Conservation (phyloP, 306 rosid genomes). For the Lotus japonicus region DNA sequence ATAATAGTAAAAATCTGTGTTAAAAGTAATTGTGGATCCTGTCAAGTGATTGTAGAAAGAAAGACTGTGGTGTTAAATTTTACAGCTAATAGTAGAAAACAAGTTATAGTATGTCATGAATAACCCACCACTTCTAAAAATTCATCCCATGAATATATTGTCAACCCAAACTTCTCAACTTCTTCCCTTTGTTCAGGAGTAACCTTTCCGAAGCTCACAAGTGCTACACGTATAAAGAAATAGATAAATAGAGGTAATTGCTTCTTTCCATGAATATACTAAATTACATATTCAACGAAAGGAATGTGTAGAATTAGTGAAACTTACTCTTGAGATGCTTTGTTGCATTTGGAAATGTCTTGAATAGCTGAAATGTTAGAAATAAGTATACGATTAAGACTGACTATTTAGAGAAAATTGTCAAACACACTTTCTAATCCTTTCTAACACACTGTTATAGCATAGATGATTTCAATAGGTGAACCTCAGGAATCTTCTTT, state of each 20-base stretch:
- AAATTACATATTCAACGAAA: not conserved
- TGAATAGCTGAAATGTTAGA: conserved; percentile 56
- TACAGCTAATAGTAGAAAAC: not conserved
- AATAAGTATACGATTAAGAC: conserved; percentile 9
- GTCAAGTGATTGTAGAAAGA: not conserved
- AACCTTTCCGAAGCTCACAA: conserved; percentile 91
- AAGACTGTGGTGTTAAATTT: not conserved
- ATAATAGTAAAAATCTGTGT: no score
- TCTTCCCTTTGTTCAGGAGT: conserved; percentile 62
- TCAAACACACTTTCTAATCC: not conserved
- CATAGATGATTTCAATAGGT: not conserved
- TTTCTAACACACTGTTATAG: not conserved
- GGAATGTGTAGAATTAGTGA: conserved; percentile 10
- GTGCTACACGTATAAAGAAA: conserved; percentile 29
- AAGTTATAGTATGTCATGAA: conserved; percentile 4
- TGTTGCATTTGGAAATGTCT: conserved; percentile 58
- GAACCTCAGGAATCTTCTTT: conserved; percentile 82
- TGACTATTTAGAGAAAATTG: not conserved
- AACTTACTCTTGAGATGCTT: conserved; percentile 59
- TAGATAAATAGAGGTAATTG: conserved; percentile 2
- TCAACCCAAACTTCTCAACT: conserved; percentile 42
- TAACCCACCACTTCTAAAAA: conserved; percentile 66
- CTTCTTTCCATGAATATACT: not conserved
- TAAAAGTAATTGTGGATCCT: not conserved
- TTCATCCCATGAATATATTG: conserved; percentile 70